Conservation (phyloP, 768 basidiomycete genomes). For the Lanmaoa pseudosensibilis region DNA sequence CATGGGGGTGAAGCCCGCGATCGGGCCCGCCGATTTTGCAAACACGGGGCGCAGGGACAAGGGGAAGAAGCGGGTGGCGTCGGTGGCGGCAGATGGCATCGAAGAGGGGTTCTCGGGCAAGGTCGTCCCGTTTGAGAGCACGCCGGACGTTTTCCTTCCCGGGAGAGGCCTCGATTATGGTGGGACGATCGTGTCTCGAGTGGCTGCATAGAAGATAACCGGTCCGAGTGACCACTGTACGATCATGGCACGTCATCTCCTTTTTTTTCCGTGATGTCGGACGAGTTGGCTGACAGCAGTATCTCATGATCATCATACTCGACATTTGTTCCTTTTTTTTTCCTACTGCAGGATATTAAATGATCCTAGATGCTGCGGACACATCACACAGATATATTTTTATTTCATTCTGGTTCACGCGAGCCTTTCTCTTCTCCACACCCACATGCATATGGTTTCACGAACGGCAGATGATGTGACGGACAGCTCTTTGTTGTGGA, state of each 20-base stretch:
- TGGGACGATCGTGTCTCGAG: slow-evolving; percentile 38
- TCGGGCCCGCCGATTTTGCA: slow-evolving; percentile 26
- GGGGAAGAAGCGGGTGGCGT: slow-evolving; percentile 27
- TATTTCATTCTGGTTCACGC: slow-evolving; percentile 8
- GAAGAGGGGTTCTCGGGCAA: slow-evolving; percentile 26
- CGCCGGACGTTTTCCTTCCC: slow-evolving; percentile 31
- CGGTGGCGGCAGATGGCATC: slow-evolving; percentile 12
- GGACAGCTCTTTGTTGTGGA: neutral
- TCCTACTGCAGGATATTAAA: slow-evolving; percentile 1
- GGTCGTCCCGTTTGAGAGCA: slow-evolving; percentile 37
- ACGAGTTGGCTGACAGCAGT: neutral
- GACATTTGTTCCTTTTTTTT: neutral
- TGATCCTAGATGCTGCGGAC: slow-evolving; percentile 11
- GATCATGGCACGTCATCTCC: neutral
- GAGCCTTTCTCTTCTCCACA: slow-evolving; percentile 3
- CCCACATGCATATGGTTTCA: slow-evolving; percentile 9
- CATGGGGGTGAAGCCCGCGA: slow-evolving; percentile 31
- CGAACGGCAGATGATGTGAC: slow-evolving; percentile 4
- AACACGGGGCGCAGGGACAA: slow-evolving; percentile 18
- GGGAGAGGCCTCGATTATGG: slow-evolving; percentile 33
- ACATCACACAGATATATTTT: slow-evolving; percentile 9
- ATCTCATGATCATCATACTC: neutral
- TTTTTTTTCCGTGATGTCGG: neutral
- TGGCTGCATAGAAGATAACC: slow-evolving; percentile 24
- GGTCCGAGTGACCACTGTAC: neutral